Evolutionary conservation across 1,284 basidiomycete species (phyloP), one percentile per base, ranked within the genome.

Genomic region (Agaricales sp.): DNA sequence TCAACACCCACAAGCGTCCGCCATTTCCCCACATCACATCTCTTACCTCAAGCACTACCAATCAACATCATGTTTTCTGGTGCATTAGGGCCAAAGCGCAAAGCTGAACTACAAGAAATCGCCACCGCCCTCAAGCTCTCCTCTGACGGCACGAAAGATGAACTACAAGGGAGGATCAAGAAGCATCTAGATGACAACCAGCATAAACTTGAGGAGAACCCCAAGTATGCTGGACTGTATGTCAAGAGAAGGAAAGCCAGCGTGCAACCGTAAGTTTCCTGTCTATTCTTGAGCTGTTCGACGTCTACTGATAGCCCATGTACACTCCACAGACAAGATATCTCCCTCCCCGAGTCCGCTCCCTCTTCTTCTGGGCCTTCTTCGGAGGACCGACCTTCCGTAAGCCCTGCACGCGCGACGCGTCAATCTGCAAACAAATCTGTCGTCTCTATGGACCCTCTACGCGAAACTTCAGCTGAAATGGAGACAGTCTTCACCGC

Each of bases 31-130:
- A n/a, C n/a, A n/a, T n/a, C n/a, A n/a, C n/a, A n/a, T n/a, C n/a
- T n/a, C n/a, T n/a, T n/a, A n/a, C n/a, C n/a, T n/a, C n/a, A n/a
- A n/a, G n/a, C n/a, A n/a, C n/a, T n/a, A n/a, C 35, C 48, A 51
- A 47, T 63, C 63, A 46, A 57, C 61, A 46, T 55, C 55, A 30
- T 73, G 62, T 66, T 58, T 65, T 52, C 62, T 38, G 79, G 79
- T 48, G 60, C 73, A 20, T 68, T 81, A 19, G 68, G 68, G 51
- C 54, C 70, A 4, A 81, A 81, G 63, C 82, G 78, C 63, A 82
- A 82, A 60, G 67, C 65, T 4, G 81, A 82, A 19, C 69, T 83
- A 2, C 77, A 73, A 54, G 70, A 74, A 50, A 75, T 83, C 24
- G 77, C 80, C 1, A 8, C 52, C 3, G 75, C 75, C 4, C 70